Evolutionary conservation across 768 basidiomycete species (phyloP).

Genomic region (Calvatia gigantea): DNA sequence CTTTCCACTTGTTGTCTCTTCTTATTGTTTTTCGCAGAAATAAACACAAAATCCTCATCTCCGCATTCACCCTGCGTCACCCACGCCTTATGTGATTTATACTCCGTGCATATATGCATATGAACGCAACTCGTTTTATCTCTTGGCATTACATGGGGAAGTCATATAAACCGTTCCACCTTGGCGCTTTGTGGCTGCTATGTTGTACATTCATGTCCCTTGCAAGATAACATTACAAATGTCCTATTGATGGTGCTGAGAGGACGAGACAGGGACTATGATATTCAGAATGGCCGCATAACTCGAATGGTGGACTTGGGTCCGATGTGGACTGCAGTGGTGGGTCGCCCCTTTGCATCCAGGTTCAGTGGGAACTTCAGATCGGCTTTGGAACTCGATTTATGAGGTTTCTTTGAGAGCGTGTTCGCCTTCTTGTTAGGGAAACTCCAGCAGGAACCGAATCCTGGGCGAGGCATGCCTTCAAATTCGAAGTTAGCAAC

Average conservation of each 20-base stretch:
- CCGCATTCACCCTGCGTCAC: conserved; percentile 16
- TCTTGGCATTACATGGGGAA: neutral
- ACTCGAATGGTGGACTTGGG: conserved; percentile 27
- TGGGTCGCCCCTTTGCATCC: conserved; percentile 34
- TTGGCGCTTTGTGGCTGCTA: neutral
- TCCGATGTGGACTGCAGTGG: conserved; percentile 33
- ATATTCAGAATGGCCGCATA: conserved; percentile 10
- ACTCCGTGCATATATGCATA: conserved; percentile 28
- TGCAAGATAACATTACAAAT: neutral
- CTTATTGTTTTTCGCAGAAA: conserved; percentile 25
- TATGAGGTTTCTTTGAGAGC: conserved; percentile 21
- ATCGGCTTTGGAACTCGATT: conserved; percentile 11
- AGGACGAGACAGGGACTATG: neutral
- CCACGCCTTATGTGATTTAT: conserved; percentile 27
- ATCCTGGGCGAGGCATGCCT: conserved; percentile 36
- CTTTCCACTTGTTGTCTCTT: neutral
- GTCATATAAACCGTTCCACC: neutral
- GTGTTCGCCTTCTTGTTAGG: conserved; percentile 13
- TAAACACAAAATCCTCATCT: conserved; percentile 22
- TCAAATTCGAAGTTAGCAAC: conserved; percentile 28
- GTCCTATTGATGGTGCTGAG: neutral
- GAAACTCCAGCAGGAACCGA: conserved; percentile 35
- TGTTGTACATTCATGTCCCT: neutral
- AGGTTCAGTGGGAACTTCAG: conserved; percentile 30
- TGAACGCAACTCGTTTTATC: conserved; percentile 19